A percentile compares a stretch with the other conserved stretches of the same genome.
Evolutionary conservation across 768 basidiomycete genomes (phyloP).

Genomic region (Serendipita indica): DNA sequence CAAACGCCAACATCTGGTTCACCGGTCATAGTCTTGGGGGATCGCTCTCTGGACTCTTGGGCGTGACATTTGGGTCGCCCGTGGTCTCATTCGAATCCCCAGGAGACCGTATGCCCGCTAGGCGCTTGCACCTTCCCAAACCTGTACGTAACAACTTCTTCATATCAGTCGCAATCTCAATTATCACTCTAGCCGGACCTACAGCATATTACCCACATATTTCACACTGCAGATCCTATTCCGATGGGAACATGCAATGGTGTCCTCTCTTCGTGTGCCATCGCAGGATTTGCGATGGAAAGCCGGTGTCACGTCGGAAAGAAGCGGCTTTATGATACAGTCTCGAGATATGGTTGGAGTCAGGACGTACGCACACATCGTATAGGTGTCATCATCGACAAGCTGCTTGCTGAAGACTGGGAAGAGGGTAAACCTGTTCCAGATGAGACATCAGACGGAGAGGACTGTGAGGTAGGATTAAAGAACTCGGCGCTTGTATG

Average conservation of each 20-base stretch:
- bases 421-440: conserved; percentile 2
- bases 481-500: background rate
- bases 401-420: background rate
- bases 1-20: conserved; percentile 74
- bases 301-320: conserved; percentile 79
- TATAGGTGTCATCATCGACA: conserved; percentile 54
- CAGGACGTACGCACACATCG: conserved; percentile 59
- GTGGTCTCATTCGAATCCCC: conserved; percentile 86
- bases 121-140: conserved; percentile 70
- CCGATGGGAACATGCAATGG: conserved; percentile 76
- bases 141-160: conserved; percentile 37
- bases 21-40: conserved; percentile 71
- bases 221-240: conserved; percentile 89
- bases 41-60: conserved; percentile 66
- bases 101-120: conserved; percentile 68
- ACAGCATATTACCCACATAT: conserved; percentile 72
- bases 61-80: conserved; percentile 82
- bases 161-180: background rate
- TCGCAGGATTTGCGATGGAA: conserved; percentile 79
- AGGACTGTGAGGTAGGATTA: background rate
- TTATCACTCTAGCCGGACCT: conserved; percentile 38
- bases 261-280: conserved; percentile 56
- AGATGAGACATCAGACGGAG: background rate
- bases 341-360: conserved; percentile 62
- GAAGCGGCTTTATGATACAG: conserved; percentile 72